Percentiles rank a stretch among this genome's conserved stretches.
phyloP scores from a whole-genome alignment of 2,329 filamentous ascomycete genomes.

The Trichoderma afroharzianum region DNA sequence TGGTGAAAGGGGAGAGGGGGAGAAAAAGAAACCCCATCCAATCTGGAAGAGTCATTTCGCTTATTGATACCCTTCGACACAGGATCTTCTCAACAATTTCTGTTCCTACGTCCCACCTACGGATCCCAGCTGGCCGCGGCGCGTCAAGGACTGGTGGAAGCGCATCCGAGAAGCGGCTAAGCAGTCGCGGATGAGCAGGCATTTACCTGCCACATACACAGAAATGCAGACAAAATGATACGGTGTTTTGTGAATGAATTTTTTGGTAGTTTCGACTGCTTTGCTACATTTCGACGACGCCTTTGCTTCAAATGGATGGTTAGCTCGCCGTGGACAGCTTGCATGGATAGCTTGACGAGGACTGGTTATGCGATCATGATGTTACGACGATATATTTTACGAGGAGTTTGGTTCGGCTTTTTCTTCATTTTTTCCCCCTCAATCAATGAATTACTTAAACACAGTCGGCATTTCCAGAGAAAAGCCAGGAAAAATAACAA shows the following conservation, averaged over 20 bases:
- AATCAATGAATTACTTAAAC: background rate
- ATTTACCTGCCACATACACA: conserved; percentile 33
- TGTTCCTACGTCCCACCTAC: conserved; percentile 26
- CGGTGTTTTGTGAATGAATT: background rate
- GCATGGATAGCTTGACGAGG: background rate
- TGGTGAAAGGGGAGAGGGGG: background rate
- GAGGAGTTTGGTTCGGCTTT: background rate
- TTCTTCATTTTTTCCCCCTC: background rate
- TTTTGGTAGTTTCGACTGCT: background rate
- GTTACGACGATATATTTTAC: background rate
- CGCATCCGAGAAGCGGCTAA: conserved; percentile 33
- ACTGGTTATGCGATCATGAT: background rate
- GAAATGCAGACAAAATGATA: conserved; percentile 32
- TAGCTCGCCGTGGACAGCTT: background rate
- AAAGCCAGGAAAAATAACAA: background rate
- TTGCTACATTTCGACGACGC: background rate
- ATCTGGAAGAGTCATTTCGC: background rate
- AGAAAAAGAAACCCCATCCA: background rate
- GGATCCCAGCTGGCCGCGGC: conserved; percentile 29
- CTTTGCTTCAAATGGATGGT: background rate
- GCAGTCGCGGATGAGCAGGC: conserved; percentile 33
- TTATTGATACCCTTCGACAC: conserved; percentile 11
- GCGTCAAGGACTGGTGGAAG: conserved; percentile 35
- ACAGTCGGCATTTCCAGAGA: background rate
- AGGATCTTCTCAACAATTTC: conserved; percentile 33